Evolutionary conservation across 208 protist genomes (phyloP), one percentile per base, ranked within the genome.

Genomic region (Leishmania major): DNA sequence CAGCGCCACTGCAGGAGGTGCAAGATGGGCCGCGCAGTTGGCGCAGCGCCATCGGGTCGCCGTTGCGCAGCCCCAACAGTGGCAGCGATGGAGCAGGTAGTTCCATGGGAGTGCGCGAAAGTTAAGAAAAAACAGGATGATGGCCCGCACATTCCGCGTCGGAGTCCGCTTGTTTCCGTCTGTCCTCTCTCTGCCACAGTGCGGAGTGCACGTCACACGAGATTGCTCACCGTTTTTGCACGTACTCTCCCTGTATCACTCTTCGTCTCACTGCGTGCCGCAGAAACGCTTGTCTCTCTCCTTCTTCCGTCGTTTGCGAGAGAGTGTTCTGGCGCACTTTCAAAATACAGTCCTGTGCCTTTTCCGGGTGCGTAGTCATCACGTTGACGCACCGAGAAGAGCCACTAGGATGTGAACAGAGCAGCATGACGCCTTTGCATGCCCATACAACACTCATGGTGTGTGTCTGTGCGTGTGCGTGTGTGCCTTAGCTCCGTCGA

Each of bases 1-100:
- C 76, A 0, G 85, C 80, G 40, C 90, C 90, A 37, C 74, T 96
- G 75, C 76, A 76, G 40, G 92, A 96, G 79, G 69, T 80, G 10
- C 37, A 75, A 47, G 77, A 90, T 10, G 88, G 89, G 3, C 67
- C 86, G 3, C 49, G 49, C 5, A 76, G 64, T 40, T 96, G 92
- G 92, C 81, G 87, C 15, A 49, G 10, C n/a, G 57, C 51, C 5
- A 77, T 77, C 35, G 55, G 22, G 40, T 47, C 19, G 11, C 43
- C 69, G 35, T 15, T 28, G 69, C 69, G 28, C 40, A 2, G 37
- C 25, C 19, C 47, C 72, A 28, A 45, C 72, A 60, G 19, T 13
- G 72, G 31, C 49, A 62, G 35, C 19, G 35, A 45, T 45, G 28
- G 47, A 3, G 28, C 17, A 43, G 51, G 75, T 49, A 4, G 8